Evolutionary conservation across 768 basidiomycete species (phyloP).

Genomic region (Leccinum pellstonianum): DNA sequence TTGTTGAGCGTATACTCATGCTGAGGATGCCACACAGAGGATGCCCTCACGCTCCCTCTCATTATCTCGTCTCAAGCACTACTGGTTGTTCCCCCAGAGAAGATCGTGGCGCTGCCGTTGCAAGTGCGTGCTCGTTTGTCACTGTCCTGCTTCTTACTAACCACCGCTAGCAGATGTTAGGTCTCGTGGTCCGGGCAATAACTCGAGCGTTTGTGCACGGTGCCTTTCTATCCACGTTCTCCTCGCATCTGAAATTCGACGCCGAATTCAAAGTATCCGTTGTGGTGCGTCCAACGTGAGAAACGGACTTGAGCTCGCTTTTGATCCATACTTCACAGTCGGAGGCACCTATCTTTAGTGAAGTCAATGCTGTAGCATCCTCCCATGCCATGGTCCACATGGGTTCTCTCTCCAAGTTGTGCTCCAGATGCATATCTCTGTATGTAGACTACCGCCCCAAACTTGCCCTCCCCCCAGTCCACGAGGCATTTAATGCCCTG

Average conservation of each 20-base stretch:
- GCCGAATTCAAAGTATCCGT: slow-evolving; percentile 22
- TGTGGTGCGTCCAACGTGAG: slow-evolving; percentile 7
- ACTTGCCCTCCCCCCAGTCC: slow-evolving; percentile 27
- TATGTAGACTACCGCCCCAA: slow-evolving; percentile 36
- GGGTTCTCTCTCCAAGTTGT: slow-evolving; percentile 41
- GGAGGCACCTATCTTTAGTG: slow-evolving; percentile 35
- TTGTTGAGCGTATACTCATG: neutral
- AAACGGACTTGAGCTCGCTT: neutral
- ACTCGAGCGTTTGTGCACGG: slow-evolving; percentile 57
- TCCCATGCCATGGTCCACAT: slow-evolving; percentile 39
- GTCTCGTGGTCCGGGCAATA: slow-evolving; percentile 45
- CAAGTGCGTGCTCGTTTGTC: slow-evolving; percentile 35
- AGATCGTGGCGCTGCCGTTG: slow-evolving; percentile 62
- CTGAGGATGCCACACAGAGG: slow-evolving; percentile 32
- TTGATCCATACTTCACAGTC: slow-evolving; percentile 22
- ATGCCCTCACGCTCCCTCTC: slow-evolving; percentile 44
- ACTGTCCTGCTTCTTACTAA: slow-evolving; percentile 18
- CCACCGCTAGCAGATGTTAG: slow-evolving; percentile 25
- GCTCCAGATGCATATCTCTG: slow-evolving; percentile 33
- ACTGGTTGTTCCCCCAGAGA: slow-evolving; percentile 50
- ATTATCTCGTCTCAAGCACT: slow-evolving; percentile 62
- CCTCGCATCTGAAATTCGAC: slow-evolving; percentile 33
- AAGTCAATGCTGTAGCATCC: slow-evolving; percentile 33
- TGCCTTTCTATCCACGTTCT: slow-evolving; percentile 47
- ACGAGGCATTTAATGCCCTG: slow-evolving; percentile 28